Evolutionary conservation across 805 yeast species (phyloP).

Genomic region (Hanseniaspora vineae): DNA sequence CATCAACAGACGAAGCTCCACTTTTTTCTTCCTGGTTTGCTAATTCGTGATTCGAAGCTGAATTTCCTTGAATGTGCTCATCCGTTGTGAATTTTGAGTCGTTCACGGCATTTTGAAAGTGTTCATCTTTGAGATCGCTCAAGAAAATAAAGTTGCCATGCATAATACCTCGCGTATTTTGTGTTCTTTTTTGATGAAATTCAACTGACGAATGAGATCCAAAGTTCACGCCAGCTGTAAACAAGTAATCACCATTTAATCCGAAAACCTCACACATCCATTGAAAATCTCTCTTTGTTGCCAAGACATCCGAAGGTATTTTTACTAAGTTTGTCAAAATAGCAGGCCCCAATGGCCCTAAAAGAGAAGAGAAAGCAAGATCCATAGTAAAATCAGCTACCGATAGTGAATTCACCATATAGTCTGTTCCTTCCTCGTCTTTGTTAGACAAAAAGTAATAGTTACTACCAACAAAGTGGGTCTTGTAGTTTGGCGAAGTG

Average conservation of each 20-base stretch:
- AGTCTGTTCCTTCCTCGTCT: neutral
- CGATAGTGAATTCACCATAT: neutral
- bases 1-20: too few species aligned
- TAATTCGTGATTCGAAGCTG: too few species aligned
- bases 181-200: conserved; percentile 1
- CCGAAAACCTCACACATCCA: conserved; percentile 22
- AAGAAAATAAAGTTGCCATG: neutral
- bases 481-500: neutral
- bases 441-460: neutral
- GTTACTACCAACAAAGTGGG: neutral
- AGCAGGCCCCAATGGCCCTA: neutral
- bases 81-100: neutral
- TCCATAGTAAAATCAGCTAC: conserved; percentile 1
- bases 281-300: conserved; percentile 10
- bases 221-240: conserved; percentile 5
- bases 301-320: neutral
- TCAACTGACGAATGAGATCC: conserved; percentile 2
- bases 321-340: neutral
- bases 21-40: too few species aligned
- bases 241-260: conserved; percentile 16
- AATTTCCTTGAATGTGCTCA: too few species aligned
- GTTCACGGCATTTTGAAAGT: neutral
- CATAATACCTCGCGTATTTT: neutral
- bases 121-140: neutral
- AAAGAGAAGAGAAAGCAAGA: neutral